phyloP scores from a whole-genome alignment of 768 basidiomycete species.

The Macrolepiota albuminosa region DNA sequence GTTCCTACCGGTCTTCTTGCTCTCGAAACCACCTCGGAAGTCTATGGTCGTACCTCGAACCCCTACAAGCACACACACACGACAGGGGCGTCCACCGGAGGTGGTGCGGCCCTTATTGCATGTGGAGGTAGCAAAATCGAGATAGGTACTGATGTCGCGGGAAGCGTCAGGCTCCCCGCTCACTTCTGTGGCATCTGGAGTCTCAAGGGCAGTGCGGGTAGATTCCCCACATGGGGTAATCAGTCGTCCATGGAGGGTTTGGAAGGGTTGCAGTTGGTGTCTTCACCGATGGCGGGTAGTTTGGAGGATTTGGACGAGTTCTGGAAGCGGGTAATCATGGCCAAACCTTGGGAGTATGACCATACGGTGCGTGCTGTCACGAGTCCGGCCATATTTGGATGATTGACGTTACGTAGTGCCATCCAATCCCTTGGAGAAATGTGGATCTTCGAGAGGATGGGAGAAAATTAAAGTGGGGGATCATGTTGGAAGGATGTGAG shows the following conservation, averaged over 20 bases:
- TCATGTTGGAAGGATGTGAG: constrained; percentile 61
- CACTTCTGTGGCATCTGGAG: constrained; percentile 70
- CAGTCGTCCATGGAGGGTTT: constrained; percentile 45
- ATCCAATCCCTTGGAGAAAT: constrained; percentile 46
- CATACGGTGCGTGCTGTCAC: constrained; percentile 35
- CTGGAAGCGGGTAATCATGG: constrained; percentile 56
- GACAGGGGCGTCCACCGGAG: constrained; percentile 65
- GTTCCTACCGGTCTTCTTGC: constrained; percentile 52
- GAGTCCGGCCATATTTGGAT: background rate
- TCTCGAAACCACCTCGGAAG: constrained; percentile 53
- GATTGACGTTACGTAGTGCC: constrained; percentile 30
- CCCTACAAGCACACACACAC: constrained; percentile 51
- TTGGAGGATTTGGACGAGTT: constrained; percentile 60
- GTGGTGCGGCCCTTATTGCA: constrained; percentile 65
- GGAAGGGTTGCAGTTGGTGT: constrained; percentile 49
- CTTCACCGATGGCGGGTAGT: constrained; percentile 59
- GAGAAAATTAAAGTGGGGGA: constrained; percentile 54
- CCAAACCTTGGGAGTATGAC: constrained; percentile 67
- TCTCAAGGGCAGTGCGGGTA: constrained; percentile 53
- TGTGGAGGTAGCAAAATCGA: constrained; percentile 62
- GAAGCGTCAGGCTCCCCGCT: constrained; percentile 68
- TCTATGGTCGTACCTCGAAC: constrained; percentile 60
- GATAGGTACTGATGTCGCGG: constrained; percentile 70
- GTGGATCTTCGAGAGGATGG: constrained; percentile 42
- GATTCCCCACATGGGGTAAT: constrained; percentile 53